A percentile compares a stretch with the other conserved stretches of the same genome.
phyloP scores from a whole-genome alignment of 1,284 basidiomycete species.

The Neonothopanus nambi region DNA sequence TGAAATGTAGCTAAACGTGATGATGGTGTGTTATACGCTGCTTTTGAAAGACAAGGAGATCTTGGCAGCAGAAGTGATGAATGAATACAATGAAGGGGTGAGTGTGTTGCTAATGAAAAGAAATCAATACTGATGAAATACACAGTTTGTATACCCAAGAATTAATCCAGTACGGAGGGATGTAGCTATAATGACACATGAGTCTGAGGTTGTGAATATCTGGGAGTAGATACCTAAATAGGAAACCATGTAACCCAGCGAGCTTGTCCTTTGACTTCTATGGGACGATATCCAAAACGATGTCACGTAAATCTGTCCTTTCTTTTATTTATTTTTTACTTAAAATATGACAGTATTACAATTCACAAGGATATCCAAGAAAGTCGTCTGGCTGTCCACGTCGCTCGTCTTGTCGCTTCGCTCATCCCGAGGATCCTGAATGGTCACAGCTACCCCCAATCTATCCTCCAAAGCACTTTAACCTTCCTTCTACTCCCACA shows the following conservation, averaged over 20 bases:
- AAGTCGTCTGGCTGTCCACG: neutral
- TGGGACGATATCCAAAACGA: neutral
- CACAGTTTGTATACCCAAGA: slow-evolving; percentile 79
- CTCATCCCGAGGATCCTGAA: slow-evolving; percentile 9
- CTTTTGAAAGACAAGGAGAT: slow-evolving; percentile 76
- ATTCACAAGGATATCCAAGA: neutral
- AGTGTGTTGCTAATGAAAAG: slow-evolving; percentile 27
- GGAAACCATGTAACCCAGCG: neutral
- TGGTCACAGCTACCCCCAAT: neutral
- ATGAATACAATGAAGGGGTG: slow-evolving; percentile 83
- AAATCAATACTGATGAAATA: slow-evolving; percentile 11
- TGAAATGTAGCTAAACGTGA: slow-evolving; percentile 49
- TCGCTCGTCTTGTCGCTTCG: neutral
- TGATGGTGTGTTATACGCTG: slow-evolving; percentile 58
- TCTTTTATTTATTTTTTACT: slow-evolving; percentile 16
- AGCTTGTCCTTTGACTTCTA: slow-evolving; percentile 11
- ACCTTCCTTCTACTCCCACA: neutral
- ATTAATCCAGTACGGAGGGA: slow-evolving; percentile 75
- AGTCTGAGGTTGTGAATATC: slow-evolving; percentile 71
- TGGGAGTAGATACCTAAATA: slow-evolving; percentile 40
- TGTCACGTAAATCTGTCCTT: slow-evolving; percentile 5
- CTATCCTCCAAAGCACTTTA: neutral
- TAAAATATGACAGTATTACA: slow-evolving; percentile 7
- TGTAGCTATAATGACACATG: slow-evolving; percentile 81
- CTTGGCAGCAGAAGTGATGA: slow-evolving; percentile 79